These are phyloP conservation scores for Claviceps sp. DNA, from an alignment of 2,329 filamentous ascomycete genomes.

Conservation along the genomic window DNA sequence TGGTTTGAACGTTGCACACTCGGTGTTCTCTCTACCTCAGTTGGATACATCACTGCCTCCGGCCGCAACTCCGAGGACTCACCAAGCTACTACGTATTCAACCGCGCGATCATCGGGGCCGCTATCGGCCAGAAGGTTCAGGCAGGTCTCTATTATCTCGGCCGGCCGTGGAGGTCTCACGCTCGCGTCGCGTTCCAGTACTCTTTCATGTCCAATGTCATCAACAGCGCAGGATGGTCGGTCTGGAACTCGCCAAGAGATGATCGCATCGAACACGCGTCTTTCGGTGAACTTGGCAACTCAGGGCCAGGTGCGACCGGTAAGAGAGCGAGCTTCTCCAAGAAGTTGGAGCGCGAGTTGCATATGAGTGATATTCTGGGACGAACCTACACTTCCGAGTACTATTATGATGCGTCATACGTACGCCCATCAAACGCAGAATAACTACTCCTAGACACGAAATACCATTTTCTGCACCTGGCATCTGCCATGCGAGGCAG, in stretches of 20 bases:
- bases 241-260: background rate
- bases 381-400: background rate
- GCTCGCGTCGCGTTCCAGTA: background rate
- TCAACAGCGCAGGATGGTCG: background rate
- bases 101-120: background rate
- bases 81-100: background rate
- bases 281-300: background rate
- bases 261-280: background rate
- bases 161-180: background rate
- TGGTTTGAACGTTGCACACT: slow-evolving; percentile 27
- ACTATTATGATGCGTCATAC: background rate
- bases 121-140: background rate
- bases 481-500: no score
- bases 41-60: background rate
- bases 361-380: background rate
- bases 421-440: background rate
- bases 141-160: background rate
- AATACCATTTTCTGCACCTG: background rate
- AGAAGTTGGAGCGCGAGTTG: background rate
- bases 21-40: background rate
- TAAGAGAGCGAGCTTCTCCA: background rate
- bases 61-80: background rate
- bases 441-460: background rate
- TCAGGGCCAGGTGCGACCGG: background rate
- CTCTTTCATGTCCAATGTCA: background rate